Conservation (phyloP, 139 green algal species). For the Coelastrella sp. region DNA sequence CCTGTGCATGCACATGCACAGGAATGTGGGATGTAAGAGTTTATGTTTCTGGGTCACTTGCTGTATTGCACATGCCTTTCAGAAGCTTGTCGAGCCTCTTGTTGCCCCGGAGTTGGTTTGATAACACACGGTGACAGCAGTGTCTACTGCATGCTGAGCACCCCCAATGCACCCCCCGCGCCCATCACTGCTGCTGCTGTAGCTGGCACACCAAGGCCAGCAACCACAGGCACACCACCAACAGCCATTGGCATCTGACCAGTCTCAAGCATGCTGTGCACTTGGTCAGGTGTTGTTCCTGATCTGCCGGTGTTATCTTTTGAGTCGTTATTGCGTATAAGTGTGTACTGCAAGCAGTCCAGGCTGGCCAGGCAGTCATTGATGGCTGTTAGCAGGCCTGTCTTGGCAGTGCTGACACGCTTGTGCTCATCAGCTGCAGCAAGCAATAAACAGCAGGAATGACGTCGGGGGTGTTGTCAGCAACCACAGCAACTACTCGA, state of each 20-base stretch:
- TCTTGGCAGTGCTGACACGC: slow-evolving; percentile 31
- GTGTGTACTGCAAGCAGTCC: slow-evolving; percentile 22
- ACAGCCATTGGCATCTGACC: neutral
- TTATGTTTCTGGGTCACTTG: no score
- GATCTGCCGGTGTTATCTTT: neutral
- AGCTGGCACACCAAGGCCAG: neutral
- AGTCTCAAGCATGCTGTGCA: neutral
- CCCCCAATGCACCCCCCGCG: neutral
- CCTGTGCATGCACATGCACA: no score
- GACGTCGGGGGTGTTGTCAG: no score
- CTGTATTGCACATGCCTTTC: no score
- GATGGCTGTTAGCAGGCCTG: slow-evolving; percentile 23
- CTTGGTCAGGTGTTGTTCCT: neutral
- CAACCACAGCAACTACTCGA: no score
- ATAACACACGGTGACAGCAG: no score
- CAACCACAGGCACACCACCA: neutral
- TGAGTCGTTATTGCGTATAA: neutral
- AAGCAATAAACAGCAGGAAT: neutral
- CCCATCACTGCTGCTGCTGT: neutral
- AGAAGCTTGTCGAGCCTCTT: no score
- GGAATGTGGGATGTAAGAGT: no score
- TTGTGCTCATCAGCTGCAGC: slow-evolving; percentile 26
- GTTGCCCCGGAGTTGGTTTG: no score
- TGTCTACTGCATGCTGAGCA: neutral
- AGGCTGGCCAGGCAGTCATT: slow-evolving; percentile 32